Evolutionary conservation across 148 eudicot genomes (phyloP), one percentile per base, ranked within the genome.

Genomic region (Euryodendron excelsum): DNA sequence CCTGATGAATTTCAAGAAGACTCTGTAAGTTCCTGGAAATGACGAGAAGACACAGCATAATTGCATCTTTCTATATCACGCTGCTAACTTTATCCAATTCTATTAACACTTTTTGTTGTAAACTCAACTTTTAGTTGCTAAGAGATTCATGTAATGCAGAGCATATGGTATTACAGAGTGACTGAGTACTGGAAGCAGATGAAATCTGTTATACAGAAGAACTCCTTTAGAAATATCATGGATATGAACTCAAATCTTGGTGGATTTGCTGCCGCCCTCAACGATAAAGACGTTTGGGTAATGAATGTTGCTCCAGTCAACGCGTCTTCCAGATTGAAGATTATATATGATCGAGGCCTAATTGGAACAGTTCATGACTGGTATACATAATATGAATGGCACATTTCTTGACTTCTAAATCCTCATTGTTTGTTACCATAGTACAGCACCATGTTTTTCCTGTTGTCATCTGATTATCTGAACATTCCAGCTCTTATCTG

Each of bases 221-320:
- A 88, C 84, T 84, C 85, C 55, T 75, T 92, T 37, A 86, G 96
- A 78, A 92, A 92, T 86, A 74, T 92, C 64, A 92, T 92, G 93
- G 96, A 92, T 80, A 90, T 92, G 96, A 89, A 92, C 79, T 86
- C 96, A 37, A 82, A 92, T 70, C 87, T 90, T 70, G 96, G 96
- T 71, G 91, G 92, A 69, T 92, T 92, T 83, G 86, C 93, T 25
- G 88, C 92, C 78, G 93, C 93, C 66, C 79, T 92, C 7, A 87
- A 83, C 31, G 92, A 92, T 62, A 88, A 85, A 77, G 92, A 90
- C 77, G 89, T 90, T 39, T 92, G 96, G 96, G 90, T 88, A 79
- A 92, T 92, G 93, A 92, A 92, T 81, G 93, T 92, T 76, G 96
- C 91, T 74, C 87, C 96, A 8, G 84, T 83, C 14, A 83, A 84